A percentile compares a stretch with the other conserved stretches of the same genome.
Evolutionary conservation across 257 asterid species (phyloP).

Genomic region (Solanum clarkiae): DNA sequence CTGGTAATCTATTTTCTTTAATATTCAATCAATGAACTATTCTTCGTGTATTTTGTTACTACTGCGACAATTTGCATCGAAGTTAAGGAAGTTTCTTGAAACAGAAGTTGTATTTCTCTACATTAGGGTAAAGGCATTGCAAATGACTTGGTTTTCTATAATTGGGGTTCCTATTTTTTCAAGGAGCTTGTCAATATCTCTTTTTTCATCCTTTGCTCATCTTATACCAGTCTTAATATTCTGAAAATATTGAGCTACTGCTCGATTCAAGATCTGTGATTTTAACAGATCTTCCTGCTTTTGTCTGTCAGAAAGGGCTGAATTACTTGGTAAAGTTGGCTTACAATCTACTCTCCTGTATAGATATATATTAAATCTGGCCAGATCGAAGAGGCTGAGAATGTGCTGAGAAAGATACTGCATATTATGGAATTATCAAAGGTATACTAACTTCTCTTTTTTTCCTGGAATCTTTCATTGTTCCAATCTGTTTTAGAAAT

Average conservation of each 20-base stretch:
- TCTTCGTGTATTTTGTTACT: neutral
- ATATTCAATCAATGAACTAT: too few relatives aligned
- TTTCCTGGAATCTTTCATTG: neutral
- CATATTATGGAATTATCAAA: conserved; percentile 60
- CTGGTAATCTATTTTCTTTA: neutral
- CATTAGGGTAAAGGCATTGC: neutral
- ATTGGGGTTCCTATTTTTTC: neutral
- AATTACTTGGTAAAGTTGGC: neutral
- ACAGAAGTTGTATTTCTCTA: neutral
- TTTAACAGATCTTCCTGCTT: neutral
- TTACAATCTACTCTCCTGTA: neutral
- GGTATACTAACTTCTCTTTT: conserved; percentile 28
- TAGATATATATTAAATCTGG: conserved; percentile 60
- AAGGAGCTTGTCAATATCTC: neutral
- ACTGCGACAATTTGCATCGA: neutral
- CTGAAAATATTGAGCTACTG: neutral
- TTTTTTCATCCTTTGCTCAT: neutral
- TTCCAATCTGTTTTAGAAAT: neutral
- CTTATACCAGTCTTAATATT: neutral
- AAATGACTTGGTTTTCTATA: neutral
- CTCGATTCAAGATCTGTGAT: neutral
- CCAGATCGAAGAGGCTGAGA: conserved; percentile 61
- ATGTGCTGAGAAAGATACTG: conserved; percentile 54
- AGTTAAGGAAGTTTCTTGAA: neutral
- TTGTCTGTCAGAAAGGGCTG: neutral